phyloP scores from a whole-genome alignment of 192 early-diverging fungal species.

The Backusella luteola region DNA sequence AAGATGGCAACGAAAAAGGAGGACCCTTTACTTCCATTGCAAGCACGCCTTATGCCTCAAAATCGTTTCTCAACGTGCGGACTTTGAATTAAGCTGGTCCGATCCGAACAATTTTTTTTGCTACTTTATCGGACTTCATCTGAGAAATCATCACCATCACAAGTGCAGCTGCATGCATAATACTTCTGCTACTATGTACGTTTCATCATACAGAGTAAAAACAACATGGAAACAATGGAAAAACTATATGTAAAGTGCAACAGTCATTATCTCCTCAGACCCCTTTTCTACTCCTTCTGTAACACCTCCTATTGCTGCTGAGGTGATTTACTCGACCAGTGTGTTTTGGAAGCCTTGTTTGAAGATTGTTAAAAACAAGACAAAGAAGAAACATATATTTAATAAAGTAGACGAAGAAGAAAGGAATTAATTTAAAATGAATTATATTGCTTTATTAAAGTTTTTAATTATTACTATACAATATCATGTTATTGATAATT shows the following conservation, averaged over 20 bases:
- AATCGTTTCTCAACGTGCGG: background rate
- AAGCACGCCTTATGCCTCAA: background rate
- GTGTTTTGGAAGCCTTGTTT: background rate
- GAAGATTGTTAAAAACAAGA: too few species aligned
- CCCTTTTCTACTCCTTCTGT: background rate
- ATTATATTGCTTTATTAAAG: background rate
- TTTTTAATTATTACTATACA: background rate
- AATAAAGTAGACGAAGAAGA: background rate
- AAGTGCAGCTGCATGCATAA: background rate
- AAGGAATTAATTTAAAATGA: background rate
- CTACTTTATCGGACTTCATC: background rate
- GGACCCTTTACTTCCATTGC: conserved; percentile 2
- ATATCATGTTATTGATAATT: background rate
- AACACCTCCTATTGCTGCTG: background rate
- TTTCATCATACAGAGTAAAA: background rate
- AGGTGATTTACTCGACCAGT: background rate
- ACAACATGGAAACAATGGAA: background rate
- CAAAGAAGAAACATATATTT: too few species aligned
- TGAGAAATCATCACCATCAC: background rate
- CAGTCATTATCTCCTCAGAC: background rate
- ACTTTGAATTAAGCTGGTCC: background rate
- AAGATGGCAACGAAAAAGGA: conserved; percentile 8
- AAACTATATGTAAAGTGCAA: background rate
- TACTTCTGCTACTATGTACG: background rate
- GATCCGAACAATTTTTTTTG: background rate